phyloP scores from a whole-genome alignment of 192 early-diverging fungal genomes.

The Rhizoclosmatium sp. region DNA sequence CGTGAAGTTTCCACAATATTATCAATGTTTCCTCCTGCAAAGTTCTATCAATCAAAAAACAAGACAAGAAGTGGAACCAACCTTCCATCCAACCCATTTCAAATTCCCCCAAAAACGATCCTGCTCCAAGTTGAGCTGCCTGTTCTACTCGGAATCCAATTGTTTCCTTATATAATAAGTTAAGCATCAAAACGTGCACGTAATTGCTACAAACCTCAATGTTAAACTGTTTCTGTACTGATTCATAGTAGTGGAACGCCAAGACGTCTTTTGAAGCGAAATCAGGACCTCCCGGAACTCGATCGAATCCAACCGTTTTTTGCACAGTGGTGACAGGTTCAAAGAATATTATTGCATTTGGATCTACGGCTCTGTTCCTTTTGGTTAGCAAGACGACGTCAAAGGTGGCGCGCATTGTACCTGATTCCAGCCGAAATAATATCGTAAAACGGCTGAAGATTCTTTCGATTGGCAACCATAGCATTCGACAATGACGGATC shows the following conservation, averaged over 20 bases:
- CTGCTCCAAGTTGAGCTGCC: constrained; percentile 21
- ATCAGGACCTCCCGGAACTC: constrained; percentile 14
- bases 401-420: not conserved
- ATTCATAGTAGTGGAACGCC: constrained; percentile 30
- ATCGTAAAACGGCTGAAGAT: constrained; percentile 40
- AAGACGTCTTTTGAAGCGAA: constrained; percentile 27
- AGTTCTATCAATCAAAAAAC: not conserved
- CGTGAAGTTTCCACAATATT: constrained; percentile 9
- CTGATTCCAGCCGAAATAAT: constrained; percentile 35
- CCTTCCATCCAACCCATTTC: constrained; percentile 36
- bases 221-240: constrained; percentile 21
- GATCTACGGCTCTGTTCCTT: constrained; percentile 22
- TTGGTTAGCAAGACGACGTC: not conserved
- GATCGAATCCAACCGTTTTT: constrained; percentile 34
- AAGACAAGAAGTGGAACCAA: not conserved
- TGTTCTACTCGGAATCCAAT: constrained; percentile 28
- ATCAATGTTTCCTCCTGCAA: constrained; percentile 21
- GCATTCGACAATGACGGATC: constrained; percentile 30
- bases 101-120: constrained; percentile 38
- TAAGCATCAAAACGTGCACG: not conserved
- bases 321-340: constrained; percentile 37
- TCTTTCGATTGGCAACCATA: constrained; percentile 29
- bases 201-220: not conserved
- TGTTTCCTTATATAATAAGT: not conserved
- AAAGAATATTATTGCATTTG: constrained; percentile 39